Conservation (phyloP, 805 yeast species). For the Saccharomycopsis sp. region DNA sequence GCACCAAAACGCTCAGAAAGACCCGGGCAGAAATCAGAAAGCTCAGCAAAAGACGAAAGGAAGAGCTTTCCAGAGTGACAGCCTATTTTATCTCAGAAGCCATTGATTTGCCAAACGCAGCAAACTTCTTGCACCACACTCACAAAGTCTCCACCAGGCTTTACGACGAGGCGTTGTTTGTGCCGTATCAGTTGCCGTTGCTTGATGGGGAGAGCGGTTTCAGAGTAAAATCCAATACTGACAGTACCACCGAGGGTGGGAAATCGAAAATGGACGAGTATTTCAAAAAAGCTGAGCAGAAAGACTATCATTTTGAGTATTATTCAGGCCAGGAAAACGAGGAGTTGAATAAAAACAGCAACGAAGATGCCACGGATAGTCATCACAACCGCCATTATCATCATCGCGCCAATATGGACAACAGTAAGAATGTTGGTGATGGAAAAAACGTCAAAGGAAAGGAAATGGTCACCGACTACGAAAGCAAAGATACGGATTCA, state of each 20-base stretch:
- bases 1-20: constrained; percentile 19
- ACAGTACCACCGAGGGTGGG: constrained; percentile 34
- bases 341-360: constrained; percentile 39
- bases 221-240: constrained; percentile 60
- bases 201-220: constrained; percentile 78
- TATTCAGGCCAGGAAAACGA: constrained; percentile 50
- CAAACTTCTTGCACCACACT: constrained; percentile 54
- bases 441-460: neutral
- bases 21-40: constrained; percentile 43
- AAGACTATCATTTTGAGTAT: constrained; percentile 89
- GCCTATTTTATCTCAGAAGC: constrained; percentile 89
- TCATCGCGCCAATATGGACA: constrained; percentile 21
- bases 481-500: constrained; percentile 30
- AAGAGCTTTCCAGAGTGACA: constrained; percentile 74
- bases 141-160: constrained; percentile 83
- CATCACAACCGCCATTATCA: neutral
- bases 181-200: constrained; percentile 80
- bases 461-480: neutral
- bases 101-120: constrained; percentile 56
- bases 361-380: constrained; percentile 27
- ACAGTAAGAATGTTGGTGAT: constrained; percentile 21
- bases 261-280: constrained; percentile 57
- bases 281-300: constrained; percentile 73
- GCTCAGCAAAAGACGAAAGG: constrained; percentile 41
- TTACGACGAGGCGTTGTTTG: constrained; percentile 90